Conservation (phyloP, 192 early-diverging fungal species). For the Podila horticola region DNA sequence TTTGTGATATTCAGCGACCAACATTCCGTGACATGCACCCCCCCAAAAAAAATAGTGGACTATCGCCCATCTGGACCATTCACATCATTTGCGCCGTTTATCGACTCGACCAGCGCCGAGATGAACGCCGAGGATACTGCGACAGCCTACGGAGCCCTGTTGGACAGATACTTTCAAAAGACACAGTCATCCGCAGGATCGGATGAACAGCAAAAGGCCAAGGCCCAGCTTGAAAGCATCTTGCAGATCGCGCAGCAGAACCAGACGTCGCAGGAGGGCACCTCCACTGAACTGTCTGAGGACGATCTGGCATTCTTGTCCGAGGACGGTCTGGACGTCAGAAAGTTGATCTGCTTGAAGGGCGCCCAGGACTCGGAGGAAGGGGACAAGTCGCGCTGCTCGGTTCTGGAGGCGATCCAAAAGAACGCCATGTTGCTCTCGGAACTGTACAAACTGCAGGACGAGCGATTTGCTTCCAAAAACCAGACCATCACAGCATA, state of each 20-base stretch:
- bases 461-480: constrained; percentile 56
- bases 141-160: constrained; percentile 26
- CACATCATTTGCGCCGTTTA: constrained; percentile 62
- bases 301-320: constrained; percentile 20
- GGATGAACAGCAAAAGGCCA: constrained; percentile 27
- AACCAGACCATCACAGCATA: constrained; percentile 43
- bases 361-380: neutral
- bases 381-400: neutral
- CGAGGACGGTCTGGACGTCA: constrained; percentile 31
- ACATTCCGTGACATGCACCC: neutral
- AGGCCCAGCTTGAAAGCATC: constrained; percentile 24
- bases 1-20: neutral
- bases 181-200: neutral
- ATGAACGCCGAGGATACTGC: constrained; percentile 55
- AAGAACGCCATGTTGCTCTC: constrained; percentile 51
- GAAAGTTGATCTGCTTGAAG: constrained; percentile 4
- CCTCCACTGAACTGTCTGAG: constrained; percentile 2
- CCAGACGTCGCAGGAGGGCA: constrained; percentile 5
- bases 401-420: constrained; percentile 38
- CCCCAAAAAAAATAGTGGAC: constrained; percentile 54
- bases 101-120: constrained; percentile 59
- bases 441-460: constrained; percentile 54
- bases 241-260: constrained; percentile 34
- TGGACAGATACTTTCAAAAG: constrained; percentile 15
- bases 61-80: constrained; percentile 59